Evolutionary conservation across 2,329 filamentous ascomycete genomes (phyloP).

Genomic region (Aspergillus sp.): DNA sequence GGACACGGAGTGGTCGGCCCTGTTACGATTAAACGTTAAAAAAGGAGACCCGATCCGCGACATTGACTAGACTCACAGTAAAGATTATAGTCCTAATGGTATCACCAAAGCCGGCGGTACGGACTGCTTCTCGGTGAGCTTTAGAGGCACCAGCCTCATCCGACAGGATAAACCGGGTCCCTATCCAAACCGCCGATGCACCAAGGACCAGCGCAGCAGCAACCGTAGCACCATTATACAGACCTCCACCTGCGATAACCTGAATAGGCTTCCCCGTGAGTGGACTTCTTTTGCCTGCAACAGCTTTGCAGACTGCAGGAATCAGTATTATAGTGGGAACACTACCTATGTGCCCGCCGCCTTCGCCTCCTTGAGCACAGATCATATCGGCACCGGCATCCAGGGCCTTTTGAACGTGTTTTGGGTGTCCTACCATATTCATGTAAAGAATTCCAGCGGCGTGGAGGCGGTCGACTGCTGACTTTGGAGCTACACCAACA

Average conservation of each 20-base stretch:
- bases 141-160: slow-evolving; percentile 93
- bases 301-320: slow-evolving; percentile 81
- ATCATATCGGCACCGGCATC: slow-evolving; percentile 92
- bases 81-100: slow-evolving; percentile 98
- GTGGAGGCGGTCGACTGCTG: slow-evolving; percentile 88
- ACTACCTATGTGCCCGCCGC: slow-evolving; percentile 93
- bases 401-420: slow-evolving; percentile 96
- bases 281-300: slow-evolving; percentile 77
- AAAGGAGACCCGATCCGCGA: slow-evolving; percentile 19
- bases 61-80: slow-evolving; percentile 52
- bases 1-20: slow-evolving; percentile 88
- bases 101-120: slow-evolving; percentile 88
- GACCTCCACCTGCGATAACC: slow-evolving; percentile 89
- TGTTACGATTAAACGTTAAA: slow-evolving; percentile 16
- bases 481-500: slow-evolving; percentile 87
- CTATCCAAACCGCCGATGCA: slow-evolving; percentile 90
- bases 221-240: slow-evolving; percentile 87
- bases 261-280: slow-evolving; percentile 85
- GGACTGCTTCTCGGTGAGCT: slow-evolving; percentile 92
- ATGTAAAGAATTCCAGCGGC: slow-evolving; percentile 87
- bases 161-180: slow-evolving; percentile 89
- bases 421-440: slow-evolving; percentile 99
- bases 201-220: slow-evolving; percentile 91
- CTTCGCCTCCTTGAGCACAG: slow-evolving; percentile 97
- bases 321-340: slow-evolving; percentile 90